Evolutionary conservation across 805 yeast species (phyloP).

Genomic region (Starmerella sirachaensis): DNA sequence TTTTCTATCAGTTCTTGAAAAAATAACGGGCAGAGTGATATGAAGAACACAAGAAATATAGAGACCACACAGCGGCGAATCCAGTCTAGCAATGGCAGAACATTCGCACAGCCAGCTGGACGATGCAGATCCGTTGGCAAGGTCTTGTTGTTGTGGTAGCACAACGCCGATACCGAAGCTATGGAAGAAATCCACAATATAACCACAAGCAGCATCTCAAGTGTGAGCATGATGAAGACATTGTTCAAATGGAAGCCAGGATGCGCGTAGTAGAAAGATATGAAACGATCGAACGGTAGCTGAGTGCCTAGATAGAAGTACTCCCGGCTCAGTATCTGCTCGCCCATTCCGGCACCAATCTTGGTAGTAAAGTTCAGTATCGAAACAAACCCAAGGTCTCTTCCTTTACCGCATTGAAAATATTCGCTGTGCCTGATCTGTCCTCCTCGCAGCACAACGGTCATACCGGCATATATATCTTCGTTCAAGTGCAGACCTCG

Average conservation of each 20-base stretch:
- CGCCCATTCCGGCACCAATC: conserved; percentile 87
- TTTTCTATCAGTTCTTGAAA: conserved; percentile 69
- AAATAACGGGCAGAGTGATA: conserved; percentile 61
- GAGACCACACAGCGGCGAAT: conserved; percentile 59
- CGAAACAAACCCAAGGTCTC: conserved; percentile 76
- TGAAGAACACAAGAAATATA: conserved; percentile 59
- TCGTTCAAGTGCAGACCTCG: conserved; percentile 73
- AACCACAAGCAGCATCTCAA: conserved; percentile 49
- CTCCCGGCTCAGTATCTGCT: conserved; percentile 72
- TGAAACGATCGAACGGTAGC: conserved; percentile 62
- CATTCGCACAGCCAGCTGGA: conserved; percentile 61
- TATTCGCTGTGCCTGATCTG: conserved; percentile 73
- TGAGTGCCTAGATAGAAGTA: conserved; percentile 69
- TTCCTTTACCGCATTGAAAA: conserved; percentile 75
- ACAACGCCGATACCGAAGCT: conserved; percentile 47
- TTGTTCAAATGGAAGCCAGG: conserved; percentile 79
- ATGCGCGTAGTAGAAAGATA: conserved; percentile 73
- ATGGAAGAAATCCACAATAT: conserved; percentile 51
- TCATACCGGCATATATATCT: conserved; percentile 81
- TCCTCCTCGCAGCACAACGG: conserved; percentile 68
- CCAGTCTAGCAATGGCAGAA: conserved; percentile 65
- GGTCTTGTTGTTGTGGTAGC: conserved; percentile 45
- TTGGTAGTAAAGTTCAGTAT: conserved; percentile 72
- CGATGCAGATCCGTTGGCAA: conserved; percentile 50
- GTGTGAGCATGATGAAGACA: conserved; percentile 57